These are phyloP conservation scores for Purpureocillium lavendulum DNA, from an alignment of 2,329 filamentous ascomycete genomes.

Conservation along the genomic window DNA sequence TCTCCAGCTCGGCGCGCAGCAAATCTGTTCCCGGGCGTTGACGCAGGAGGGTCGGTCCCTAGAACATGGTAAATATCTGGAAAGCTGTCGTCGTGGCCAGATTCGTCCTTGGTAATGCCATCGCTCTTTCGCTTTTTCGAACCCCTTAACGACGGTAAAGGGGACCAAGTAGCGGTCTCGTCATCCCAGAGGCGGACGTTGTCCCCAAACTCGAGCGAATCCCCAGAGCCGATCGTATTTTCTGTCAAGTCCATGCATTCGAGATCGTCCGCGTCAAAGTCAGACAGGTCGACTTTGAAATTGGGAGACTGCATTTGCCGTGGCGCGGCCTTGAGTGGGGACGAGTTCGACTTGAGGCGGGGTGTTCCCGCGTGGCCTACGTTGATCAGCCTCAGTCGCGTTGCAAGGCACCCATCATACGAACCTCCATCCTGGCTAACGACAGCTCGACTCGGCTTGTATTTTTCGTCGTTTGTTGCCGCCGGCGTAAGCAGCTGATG, in stretches of 20 bases:
- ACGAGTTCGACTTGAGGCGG: constrained; percentile 14
- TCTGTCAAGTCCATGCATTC: constrained; percentile 33
- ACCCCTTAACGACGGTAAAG: constrained; percentile 24
- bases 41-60: constrained; percentile 28
- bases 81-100: constrained; percentile 35
- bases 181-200: constrained; percentile 34
- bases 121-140: constrained; percentile 45
- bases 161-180: constrained; percentile 28
- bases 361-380: constrained; percentile 2
- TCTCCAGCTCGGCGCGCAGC: constrained; percentile 12
- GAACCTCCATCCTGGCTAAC: constrained; percentile 5
- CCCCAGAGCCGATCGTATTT: constrained; percentile 22
- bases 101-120: constrained; percentile 31
- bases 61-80: constrained; percentile 45
- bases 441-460: too few relatives aligned
- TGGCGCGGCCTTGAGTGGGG: constrained; percentile 16
- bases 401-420: neutral
- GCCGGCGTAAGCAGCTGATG: constrained; percentile 33
- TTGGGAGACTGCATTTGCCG: constrained; percentile 9
- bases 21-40: constrained; percentile 22
- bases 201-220: constrained; percentile 25
- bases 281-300: constrained; percentile 23
- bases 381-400: neutral
- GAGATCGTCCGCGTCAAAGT: constrained; percentile 24
- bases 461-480: constrained; percentile 11